A percentile compares a stretch with the other conserved stretches of the same genome.
These are phyloP conservation scores for Pythium pyrilobum DNA, from an alignment of 352 stramenopile genomes.

Conservation along the genomic window DNA sequence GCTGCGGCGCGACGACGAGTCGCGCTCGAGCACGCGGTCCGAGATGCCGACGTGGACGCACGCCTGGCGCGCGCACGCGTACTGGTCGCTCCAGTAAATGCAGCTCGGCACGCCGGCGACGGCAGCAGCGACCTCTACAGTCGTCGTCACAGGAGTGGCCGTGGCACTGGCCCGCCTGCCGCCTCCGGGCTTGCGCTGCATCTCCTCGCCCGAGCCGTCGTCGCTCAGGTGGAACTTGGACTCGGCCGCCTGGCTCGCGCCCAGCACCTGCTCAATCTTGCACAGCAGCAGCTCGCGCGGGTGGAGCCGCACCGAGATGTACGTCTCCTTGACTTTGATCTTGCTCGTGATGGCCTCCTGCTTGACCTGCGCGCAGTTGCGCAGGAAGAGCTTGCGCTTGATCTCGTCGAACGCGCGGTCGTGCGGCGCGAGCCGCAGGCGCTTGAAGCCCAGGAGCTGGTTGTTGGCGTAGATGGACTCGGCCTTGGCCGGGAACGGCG, in stretches of 20 bases:
- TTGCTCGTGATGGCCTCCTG: constrained; percentile 77
- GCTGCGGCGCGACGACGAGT: constrained; percentile 19
- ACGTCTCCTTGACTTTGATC: constrained; percentile 67
- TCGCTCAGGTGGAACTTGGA: constrained; percentile 41
- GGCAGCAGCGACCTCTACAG: not conserved
- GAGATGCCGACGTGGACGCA: constrained; percentile 70
- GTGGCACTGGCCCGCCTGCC: not conserved
- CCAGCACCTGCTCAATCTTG: constrained; percentile 59
- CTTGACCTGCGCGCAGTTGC: constrained; percentile 79
- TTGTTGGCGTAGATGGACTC: constrained; percentile 88
- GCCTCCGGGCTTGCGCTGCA: not conserved
- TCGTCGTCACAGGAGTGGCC: not conserved
- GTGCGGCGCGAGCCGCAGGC: constrained; percentile 53
- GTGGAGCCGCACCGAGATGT: constrained; percentile 65
- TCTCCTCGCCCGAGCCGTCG: constrained; percentile 29
- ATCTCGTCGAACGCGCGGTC: constrained; percentile 84
- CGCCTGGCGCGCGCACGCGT: constrained; percentile 48
- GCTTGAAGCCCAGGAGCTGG: constrained; percentile 79
- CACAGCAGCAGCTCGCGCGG: constrained; percentile 67
- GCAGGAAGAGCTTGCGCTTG: constrained; percentile 84
- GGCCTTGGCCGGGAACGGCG: constrained; percentile 71
- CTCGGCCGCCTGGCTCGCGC: constrained; percentile 24
- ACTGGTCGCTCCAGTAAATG: constrained; percentile 31
- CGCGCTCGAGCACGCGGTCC: constrained; percentile 52
- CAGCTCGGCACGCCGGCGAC: not conserved